phyloP scores from a whole-genome alignment of 805 yeast species.

The Hagleromyces aurorensis region DNA sequence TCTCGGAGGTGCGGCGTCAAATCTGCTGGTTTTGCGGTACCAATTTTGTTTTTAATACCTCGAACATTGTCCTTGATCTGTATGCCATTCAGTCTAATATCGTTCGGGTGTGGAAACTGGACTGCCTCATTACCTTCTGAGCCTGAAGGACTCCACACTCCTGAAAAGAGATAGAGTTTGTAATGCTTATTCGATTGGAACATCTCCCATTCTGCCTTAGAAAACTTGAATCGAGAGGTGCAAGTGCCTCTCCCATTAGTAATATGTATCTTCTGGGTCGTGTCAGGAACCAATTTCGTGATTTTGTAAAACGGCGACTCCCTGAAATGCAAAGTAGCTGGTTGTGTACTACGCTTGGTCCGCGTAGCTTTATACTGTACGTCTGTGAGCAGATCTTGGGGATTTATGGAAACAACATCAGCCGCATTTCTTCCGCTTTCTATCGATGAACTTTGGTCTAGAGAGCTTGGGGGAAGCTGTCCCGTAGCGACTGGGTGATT shows the following conservation, averaged over 20 bases:
- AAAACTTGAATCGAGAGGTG: slow-evolving; percentile 36
- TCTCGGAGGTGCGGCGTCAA: slow-evolving; percentile 43
- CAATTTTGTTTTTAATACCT: slow-evolving; percentile 70
- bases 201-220: slow-evolving; percentile 34
- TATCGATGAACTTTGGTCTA: slow-evolving; percentile 2
- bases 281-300: slow-evolving; percentile 42
- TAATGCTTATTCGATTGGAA: slow-evolving; percentile 27
- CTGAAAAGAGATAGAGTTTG: slow-evolving; percentile 49
- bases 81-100: slow-evolving; percentile 50
- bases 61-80: slow-evolving; percentile 47
- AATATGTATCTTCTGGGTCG: slow-evolving; percentile 26
- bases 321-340: slow-evolving; percentile 31
- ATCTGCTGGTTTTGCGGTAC: slow-evolving; percentile 79
- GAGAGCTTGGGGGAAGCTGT: slow-evolving; percentile 13
- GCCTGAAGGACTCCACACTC: slow-evolving; percentile 31
- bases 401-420: slow-evolving; percentile 1
- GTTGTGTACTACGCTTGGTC: slow-evolving; percentile 6
- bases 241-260: slow-evolving; percentile 42
- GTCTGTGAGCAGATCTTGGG: slow-evolving; percentile 4
- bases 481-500: slow-evolving; percentile 23
- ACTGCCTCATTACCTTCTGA: slow-evolving; percentile 52
- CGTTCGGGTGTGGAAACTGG: slow-evolving; percentile 71
- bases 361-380: slow-evolving; percentile 4
- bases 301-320: slow-evolving; percentile 50
- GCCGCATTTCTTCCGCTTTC: slow-evolving; percentile 1